Conservation (phyloP, 2,329 filamentous ascomycete species). For the Huntiella decipiens region DNA sequence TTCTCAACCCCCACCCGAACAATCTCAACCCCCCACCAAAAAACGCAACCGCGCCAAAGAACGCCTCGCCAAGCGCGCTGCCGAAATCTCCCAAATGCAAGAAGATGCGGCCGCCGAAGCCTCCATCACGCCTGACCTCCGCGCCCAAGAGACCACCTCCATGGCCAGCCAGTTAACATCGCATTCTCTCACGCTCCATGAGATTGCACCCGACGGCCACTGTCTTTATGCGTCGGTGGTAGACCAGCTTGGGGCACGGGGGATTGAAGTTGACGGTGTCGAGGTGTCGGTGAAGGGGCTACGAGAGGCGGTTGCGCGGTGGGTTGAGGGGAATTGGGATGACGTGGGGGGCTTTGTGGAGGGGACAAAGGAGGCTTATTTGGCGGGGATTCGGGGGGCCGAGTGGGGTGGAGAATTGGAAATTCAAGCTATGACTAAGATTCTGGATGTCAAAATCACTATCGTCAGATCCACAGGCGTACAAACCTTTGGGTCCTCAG, state of each 20-base stretch:
- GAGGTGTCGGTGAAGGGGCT: conserved; percentile 23
- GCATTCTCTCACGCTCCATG: conserved; percentile 49
- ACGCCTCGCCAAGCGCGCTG: conserved; percentile 70
- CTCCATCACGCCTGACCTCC: conserved; percentile 50
- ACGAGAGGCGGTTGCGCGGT: conserved; percentile 52
- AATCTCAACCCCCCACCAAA: conserved; percentile 24
- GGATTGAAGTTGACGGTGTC: background rate
- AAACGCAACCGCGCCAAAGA: conserved; percentile 88
- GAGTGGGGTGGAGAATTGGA: conserved; percentile 96
- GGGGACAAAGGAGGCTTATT: conserved; percentile 55
- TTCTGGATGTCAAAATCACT: no score
- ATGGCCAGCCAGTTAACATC: conserved; percentile 51
- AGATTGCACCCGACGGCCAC: conserved; percentile 80
- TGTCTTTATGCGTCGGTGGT: conserved; percentile 87
- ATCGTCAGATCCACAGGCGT: no score
- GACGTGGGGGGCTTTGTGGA: conserved; percentile 81
- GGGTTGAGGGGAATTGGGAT: conserved; percentile 53
- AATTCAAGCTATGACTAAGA: conserved; percentile 59
- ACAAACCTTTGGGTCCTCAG: no score
- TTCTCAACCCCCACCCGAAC: no score
- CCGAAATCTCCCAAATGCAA: conserved; percentile 38
- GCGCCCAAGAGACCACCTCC: conserved; percentile 46
- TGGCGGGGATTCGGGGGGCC: conserved; percentile 58
- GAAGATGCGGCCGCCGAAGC: conserved; percentile 58
- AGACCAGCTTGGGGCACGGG: conserved; percentile 42